Evolutionary conservation across 495 filamentous ascomycete species (phyloP), one percentile per base, ranked within the genome.

Genomic region (Xylaria sp.): DNA sequence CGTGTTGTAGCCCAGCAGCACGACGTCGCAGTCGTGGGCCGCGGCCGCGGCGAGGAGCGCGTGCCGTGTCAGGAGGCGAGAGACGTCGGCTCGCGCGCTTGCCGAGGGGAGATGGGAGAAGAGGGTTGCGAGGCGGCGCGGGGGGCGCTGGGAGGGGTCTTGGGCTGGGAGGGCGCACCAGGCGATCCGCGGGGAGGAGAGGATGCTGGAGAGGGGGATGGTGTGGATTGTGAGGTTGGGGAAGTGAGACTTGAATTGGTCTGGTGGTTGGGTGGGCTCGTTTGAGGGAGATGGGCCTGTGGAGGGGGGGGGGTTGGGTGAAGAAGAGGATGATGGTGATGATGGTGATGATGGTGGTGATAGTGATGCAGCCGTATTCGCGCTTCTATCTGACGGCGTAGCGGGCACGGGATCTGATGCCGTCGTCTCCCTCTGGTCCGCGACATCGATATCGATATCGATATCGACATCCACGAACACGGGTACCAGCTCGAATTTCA

Each of bases 1-100:
- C 12, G 97, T 97, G 57, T 89, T 93, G 81, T 96, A 90, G 19
- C 93, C 95, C 81, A 95, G 92, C 0, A 98, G 77, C 33, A 98
- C 85, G 24, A 87, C 86, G 67, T 90, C 86, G 77, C 91, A 95
- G n/a, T 73, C 78, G 31, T 84, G 74, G 2, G 78, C 75, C 63
- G 87, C 85, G 19, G 93, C 93, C 53, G 88, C 84, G 14, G 87
- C 83, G 61, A 91, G 81, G 40, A 97, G 84, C 5, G 97, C 83
- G 62, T 91, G 86, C 0, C 87, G 91, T n/a, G 88, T 84, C 40
- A 97, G 80, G 8, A 92, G 86, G 12, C 85, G 83, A 17, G 90
- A 80, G n/a, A 97, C 80, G 78, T 99, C 96, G 11, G 87, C 80
- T 69, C 87, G 86, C 3, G 94, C 95, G 14, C 93, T 94, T 4